Base-by-base conservation (phyloP, 306 rosid species). In the Citrullus mucosospermus region DNA sequence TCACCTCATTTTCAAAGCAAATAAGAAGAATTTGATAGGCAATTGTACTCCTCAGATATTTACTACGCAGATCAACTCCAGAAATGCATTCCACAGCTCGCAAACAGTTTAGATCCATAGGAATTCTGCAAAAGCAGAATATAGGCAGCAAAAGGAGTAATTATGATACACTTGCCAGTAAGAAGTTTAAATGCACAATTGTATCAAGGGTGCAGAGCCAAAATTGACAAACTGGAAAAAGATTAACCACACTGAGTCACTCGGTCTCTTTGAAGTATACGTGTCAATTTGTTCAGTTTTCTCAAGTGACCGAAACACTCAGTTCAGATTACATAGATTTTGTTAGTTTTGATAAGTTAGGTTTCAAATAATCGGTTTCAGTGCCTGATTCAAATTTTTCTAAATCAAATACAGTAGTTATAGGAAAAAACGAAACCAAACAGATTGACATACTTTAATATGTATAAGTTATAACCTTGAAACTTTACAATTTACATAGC, bases 21-120 rank as follows among this genome's bases (percentile, higher is more conserved):
- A 82, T 51, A 75, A 87, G 91, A 80, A 95, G 86, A 80, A 82
- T 84, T 81, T 92, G 92, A 88, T 88, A 79, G 78, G 98, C 90
- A 75, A 89, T 66, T 57, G 84, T 82, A 82, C 96, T 87, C 84
- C 88, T 86, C 59, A 95, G 91, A 75, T 88, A 93, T 81, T 85
- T 92, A 78, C 85, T 79, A 38, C 97, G 96, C 72, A 86, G 56
- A 70, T 84, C 79, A 13, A 60, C 85, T 80, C 85, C 88, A 18
- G 92, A 85, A 75, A 95, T 85, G 85, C 97, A 92, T 67, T 92
- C 97, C 68, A 92, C 90, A 57, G 90, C 72, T 79, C 89, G 90
- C 71, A 88, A 83, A 84, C 97, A 91, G 80, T 91, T 92, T 78
- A 89, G 50, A 84, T 89, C 98, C 84, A 78, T 83, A 9, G 98